Evolutionary conservation across 169 alveolate genomes (phyloP).

Genomic region (Cryptosporidium parvum): DNA sequence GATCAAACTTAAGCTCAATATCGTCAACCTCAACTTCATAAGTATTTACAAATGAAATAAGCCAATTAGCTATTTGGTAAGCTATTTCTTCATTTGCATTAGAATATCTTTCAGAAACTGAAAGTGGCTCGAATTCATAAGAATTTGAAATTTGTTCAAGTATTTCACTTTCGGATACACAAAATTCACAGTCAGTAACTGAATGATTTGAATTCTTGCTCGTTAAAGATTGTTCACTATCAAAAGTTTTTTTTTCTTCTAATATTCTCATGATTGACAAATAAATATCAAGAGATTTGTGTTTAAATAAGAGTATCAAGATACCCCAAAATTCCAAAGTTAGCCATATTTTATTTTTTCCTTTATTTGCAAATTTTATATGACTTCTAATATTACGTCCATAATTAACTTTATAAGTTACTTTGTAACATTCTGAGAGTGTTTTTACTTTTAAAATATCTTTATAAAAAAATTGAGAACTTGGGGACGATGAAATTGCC

Average conservation of each 20-base stretch:
- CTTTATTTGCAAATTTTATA: conserved; percentile 13
- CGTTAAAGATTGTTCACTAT: neutral
- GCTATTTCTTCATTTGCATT: neutral
- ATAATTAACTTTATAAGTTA: conserved; percentile 5
- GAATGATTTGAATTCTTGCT: neutral
- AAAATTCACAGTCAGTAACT: conserved; percentile 7
- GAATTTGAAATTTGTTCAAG: neutral
- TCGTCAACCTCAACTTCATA: conserved; percentile 35
- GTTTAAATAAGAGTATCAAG: conserved; percentile 28
- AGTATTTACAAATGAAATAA: conserved; percentile 40
- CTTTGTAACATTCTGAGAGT: conserved; percentile 37
- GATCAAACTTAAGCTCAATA: conserved; percentile 39
- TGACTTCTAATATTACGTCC: neutral
- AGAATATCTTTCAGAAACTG: neutral
- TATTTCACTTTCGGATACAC: conserved; percentile 27
- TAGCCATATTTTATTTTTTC: conserved; percentile 34
- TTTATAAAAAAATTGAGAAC: conserved; percentile 11
- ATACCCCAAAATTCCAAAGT: conserved; percentile 69
- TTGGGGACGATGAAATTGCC: conserved; percentile 31
- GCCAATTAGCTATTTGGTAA: conserved; percentile 28
- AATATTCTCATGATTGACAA: conserved; percentile 27
- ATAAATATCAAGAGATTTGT: conserved; percentile 39
- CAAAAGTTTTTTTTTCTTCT: conserved; percentile 1
- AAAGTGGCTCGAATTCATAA: conserved; percentile 7
- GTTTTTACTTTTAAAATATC: conserved; percentile 45